phyloP scores from a whole-genome alignment of 306 rosid species.

The Vigna nakashimae region DNA sequence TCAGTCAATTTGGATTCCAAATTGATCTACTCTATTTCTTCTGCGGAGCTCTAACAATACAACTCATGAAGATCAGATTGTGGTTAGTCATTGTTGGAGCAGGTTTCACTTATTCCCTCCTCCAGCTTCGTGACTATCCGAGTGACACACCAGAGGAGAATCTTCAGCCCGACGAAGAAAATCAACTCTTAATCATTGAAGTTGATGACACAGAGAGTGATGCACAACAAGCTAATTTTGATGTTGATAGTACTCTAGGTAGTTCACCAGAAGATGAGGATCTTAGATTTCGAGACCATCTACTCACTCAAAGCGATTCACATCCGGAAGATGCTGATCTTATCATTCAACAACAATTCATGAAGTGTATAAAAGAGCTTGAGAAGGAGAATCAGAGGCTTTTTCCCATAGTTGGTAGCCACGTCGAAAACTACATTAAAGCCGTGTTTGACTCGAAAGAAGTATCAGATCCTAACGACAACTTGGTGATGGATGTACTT shows the following conservation, averaged over 20 bases:
- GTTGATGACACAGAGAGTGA: background rate
- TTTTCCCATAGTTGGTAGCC: background rate
- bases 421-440: background rate
- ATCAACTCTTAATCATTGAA: background rate
- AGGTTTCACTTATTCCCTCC: slow-evolving; percentile 13
- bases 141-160: background rate
- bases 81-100: background rate
- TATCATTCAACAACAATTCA: background rate
- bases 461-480: background rate
- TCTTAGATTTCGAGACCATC: background rate
- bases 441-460: background rate
- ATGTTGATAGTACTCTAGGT: background rate
- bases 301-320: background rate
- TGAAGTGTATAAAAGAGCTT: background rate
- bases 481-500: background rate
- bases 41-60: background rate
- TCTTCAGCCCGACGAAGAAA: background rate
- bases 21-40: slow-evolving; percentile 32
- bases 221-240: background rate
- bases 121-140: background rate
- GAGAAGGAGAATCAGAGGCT: background rate
- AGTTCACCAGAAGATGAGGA: background rate
- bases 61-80: slow-evolving; percentile 29
- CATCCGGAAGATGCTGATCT: background rate
- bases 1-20: slow-evolving; percentile 18